Evolutionary conservation across 805 yeast genomes (phyloP), one percentile per base, ranked within the genome.

Genomic region (Saturnispora gosingensis): DNA sequence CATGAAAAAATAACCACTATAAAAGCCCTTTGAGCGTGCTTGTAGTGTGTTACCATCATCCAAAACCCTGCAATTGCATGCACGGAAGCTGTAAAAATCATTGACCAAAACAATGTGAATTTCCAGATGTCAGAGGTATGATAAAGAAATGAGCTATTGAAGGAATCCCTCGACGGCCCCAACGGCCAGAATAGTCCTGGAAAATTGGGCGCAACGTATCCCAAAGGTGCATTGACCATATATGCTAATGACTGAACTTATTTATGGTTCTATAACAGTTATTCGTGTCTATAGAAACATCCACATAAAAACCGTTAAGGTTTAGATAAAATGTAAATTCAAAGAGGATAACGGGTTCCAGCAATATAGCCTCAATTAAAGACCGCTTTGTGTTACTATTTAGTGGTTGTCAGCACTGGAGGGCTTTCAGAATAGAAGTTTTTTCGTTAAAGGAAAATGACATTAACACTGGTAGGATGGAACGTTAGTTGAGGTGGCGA

Each of bases 151-250:
- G 88, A 75, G 5, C 73, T 60, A 28, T 69, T 66, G 61, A 72
- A 80, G 16, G 61, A 55, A 15, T 56, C 54, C 1, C 61, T 53
- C 1, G 58, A 52, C 32, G 62, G 49, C 1, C 70, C 65, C 35
- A 78, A 57, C 0, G 95, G 96, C 85, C 89, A 83, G 60, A 73
- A 75, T 30, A 91, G 66, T 3, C 95, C 82, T 4, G 98, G 98
- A 60, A 90, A 91, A 15, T 60, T 51, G 1, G 98, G 98, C 0
- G 82, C 72, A 11, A 71, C 69, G 67, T 91, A 91, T 32, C 96
- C 97, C 6, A 87, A 80, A 2, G 97, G 97, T 1, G 81, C 60
- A 20, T 34, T 38, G n/a, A 52, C 55, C 57, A 54, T 54, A 13
- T 30, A 11, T n/a, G 42, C 5, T 38, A 20, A 13, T 7, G 15